These are phyloP conservation scores for Pythium plurisporium DNA, from an alignment of 352 stramenopile species.

Conservation along the genomic window DNA sequence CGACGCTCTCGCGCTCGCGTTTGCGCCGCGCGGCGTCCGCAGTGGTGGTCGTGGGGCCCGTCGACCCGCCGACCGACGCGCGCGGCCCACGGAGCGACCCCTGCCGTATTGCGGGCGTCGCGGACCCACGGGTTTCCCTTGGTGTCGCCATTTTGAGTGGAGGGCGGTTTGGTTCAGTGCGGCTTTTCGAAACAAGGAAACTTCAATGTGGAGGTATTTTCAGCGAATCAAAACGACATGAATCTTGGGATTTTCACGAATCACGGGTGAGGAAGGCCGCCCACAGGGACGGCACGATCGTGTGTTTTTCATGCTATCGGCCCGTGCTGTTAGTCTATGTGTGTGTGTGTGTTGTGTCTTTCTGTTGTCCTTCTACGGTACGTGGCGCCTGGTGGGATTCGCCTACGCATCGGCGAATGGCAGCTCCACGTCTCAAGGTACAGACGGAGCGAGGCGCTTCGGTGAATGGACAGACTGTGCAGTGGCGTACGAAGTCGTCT, in stretches of 20 bases:
- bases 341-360: background rate
- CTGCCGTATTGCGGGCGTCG: too few relatives aligned
- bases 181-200: background rate
- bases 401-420: slow-evolving; percentile 3
- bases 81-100: too few relatives aligned
- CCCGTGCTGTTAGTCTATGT: too few relatives aligned
- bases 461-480: background rate
- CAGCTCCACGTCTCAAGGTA: too few relatives aligned
- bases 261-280: too few relatives aligned
- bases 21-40: slow-evolving; percentile 5
- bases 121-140: background rate
- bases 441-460: background rate
- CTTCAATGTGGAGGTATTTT: background rate
- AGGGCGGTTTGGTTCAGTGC: too few relatives aligned
- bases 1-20: slow-evolving; percentile 18
- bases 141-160: slow-evolving; percentile 1
- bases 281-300: too few relatives aligned
- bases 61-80: too few relatives aligned
- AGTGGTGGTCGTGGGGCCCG: background rate
- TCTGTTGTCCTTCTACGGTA: background rate
- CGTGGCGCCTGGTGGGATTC: background rate
- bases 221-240: slow-evolving; percentile 5
- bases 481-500: too few relatives aligned
- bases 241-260: too few relatives aligned
- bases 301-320: too few relatives aligned